Percentiles rank a stretch among this genome's conserved stretches.
phyloP scores from a whole-genome alignment of 2,329 filamentous ascomycete species.

The Chalaropsis thielavioides region DNA sequence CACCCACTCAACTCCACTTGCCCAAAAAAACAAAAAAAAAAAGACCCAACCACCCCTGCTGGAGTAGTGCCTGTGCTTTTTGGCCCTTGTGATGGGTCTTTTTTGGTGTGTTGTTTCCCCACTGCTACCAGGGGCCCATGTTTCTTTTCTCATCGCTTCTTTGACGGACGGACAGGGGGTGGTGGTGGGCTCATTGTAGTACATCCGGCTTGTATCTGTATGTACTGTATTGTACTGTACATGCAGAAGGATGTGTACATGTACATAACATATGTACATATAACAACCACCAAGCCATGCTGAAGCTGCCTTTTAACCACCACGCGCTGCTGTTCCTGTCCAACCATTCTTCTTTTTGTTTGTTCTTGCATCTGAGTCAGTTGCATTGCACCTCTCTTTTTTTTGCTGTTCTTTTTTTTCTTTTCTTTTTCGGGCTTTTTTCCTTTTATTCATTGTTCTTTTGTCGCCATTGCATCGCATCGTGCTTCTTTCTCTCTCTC shows the following conservation, averaged over 20 bases:
- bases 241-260: background rate
- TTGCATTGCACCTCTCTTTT: background rate
- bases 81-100: constrained; percentile 1
- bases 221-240: background rate
- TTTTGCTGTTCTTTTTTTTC: background rate
- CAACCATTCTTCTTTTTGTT: background rate
- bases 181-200: background rate
- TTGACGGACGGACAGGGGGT: background rate
- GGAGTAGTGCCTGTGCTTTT: constrained; percentile 1
- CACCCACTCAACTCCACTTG: background rate
- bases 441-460: background rate
- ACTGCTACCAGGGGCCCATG: background rate
- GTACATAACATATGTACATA: background rate
- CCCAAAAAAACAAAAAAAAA: background rate
- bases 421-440: background rate
- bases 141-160: background rate
- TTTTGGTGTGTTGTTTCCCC: constrained; percentile 6
- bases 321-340: background rate
- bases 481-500: background rate
- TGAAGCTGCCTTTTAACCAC: background rate
- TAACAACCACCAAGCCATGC: background rate
- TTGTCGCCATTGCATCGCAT: background rate
- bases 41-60: background rate
- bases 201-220: background rate
- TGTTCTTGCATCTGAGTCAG: too few relatives aligned